Conservation (phyloP, 78 protist genomes). For the Dictyostelium capitatum region DNA sequence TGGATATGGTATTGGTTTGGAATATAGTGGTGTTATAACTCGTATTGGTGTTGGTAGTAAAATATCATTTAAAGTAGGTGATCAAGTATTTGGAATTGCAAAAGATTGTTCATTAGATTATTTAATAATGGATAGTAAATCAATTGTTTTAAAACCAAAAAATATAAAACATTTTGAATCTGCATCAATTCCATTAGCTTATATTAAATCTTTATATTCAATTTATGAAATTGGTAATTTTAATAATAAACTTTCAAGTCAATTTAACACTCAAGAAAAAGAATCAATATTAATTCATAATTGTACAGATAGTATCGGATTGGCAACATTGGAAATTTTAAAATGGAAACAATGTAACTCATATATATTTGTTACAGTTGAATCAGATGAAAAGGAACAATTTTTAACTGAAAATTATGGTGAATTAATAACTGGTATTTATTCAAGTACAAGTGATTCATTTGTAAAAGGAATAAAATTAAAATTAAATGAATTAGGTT, state of each 20-base stretch:
- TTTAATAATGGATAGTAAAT: background rate
- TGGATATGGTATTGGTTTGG: too few relatives aligned
- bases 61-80: slow-evolving; percentile 13
- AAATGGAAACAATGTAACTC: slow-evolving; percentile 2
- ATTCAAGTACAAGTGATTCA: background rate
- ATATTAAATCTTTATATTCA: background rate
- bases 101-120: background rate
- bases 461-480: background rate
- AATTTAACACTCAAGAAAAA: background rate
- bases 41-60: too few relatives aligned
- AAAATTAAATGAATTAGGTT: slow-evolving; percentile 5
- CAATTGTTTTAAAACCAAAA: background rate
- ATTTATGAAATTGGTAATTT: slow-evolving; percentile 1
- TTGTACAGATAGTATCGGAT: slow-evolving; percentile 9
- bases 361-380: background rate
- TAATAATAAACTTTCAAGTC: background rate
- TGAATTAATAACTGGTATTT: background rate
- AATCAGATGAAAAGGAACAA: slow-evolving; percentile 15
- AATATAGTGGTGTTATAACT: too few relatives aligned
- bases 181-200: background rate
- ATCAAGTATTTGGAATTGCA: slow-evolving; percentile 9
- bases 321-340: slow-evolving; percentile 8
- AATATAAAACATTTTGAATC: background rate
- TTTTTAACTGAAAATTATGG: slow-evolving; percentile 11
- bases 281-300: slow-evolving; percentile 10